Evolutionary conservation across 2,329 filamentous ascomycete genomes (phyloP), one percentile per base, ranked within the genome.

Genomic region (Penicillium sp.): DNA sequence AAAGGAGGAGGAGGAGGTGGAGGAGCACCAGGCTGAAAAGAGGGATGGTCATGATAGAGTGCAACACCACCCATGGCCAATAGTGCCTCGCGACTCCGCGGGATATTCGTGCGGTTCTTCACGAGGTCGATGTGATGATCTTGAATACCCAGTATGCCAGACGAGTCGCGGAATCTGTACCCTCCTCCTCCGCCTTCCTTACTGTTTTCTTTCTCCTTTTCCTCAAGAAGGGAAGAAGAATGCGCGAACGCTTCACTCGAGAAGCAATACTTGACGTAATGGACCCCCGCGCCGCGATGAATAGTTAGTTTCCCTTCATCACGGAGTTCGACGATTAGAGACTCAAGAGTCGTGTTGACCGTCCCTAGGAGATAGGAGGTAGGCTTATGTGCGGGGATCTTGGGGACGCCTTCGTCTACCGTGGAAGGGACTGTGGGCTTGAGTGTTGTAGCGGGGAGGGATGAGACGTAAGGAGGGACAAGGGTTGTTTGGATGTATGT

Each of bases 31-130:
- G n/a, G 7, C 11, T 41, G 35, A n/a, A 51, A 17, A 23, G 17
- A 21, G 26, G 26, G 26, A 26, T 3, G 26, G 26, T 4, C 26
- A 5, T 31, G 31, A 62, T 80, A 81, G 6, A 81, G 29, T 2
- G 75, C 77, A 11, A 76, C 70, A 13, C 74, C 75, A 2, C 70
- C 69, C 50, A 79, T 70, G 3, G 58, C 68, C 4, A 69, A 50
- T 50, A 81, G 64, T 19, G 74, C 72, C n/a, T 64, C 53, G 56
- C 70, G 69, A 0, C 76, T 74, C 2, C 79, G 73, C 5, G 74
- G 75, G 44, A 81, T 78, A 61, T 73, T 64, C 19, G 78, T 79
- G 3, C 79, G 70, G 60, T 75, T 75, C 49, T 74, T 71, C 8
- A 81, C 77, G 5, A 79, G 70, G 46, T 75, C 72, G 5, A 78